Evolutionary conservation across 2,329 filamentous ascomycete genomes (phyloP), one percentile per base, ranked within the genome.

Genomic region (Coniochaeta ligniaria): DNA sequence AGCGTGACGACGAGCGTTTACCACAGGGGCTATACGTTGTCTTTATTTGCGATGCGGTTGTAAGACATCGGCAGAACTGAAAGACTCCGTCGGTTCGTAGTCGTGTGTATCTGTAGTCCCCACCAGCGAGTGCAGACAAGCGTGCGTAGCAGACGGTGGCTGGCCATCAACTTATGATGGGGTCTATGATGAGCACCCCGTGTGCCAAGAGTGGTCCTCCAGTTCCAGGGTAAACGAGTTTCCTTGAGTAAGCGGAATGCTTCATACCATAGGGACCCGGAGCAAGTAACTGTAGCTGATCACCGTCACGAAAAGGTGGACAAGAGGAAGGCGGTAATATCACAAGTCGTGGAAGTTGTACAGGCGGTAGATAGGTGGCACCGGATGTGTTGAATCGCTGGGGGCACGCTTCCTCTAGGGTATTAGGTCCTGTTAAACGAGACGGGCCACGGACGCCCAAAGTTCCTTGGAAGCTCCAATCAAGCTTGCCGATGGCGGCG

Each of bases 1-100:
- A 59, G 60, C 57, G 57, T 59, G 61, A 60, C 59, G 60, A 54
- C 24, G n/a, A 22, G 54, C 54, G 31, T 36, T 8, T 24, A 3
- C 35, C 31, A 57, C 26, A 57, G n/a, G 54, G 33, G n/a, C 28
- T 57, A 35, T 36, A 57, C 63, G 65, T 67, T 66, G 67, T 68
- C 66, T 70, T 71, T 73, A 69, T 68, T 66, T 67, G 66, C 60
- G 63, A 65, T 63, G 66, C 62, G 60, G 64, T 64, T 64, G 68
- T 71, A 68, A 73, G 71, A 74, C 73, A 73, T 68, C 61, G 65
- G 67, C 60, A n/a, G 62, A 65, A 60, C 60, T 60, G 36, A 58
- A 58, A 66, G 66, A 66, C 60, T 67, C 65, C 66, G 67, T 64
- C 69, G 60, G 63, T 64, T 63, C 64, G 61, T 47, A 59, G 59